Evolutionary conservation across 495 filamentous ascomycete species (phyloP), one percentile per base, ranked within the genome.

Genomic region (Lophiotrema nucula): DNA sequence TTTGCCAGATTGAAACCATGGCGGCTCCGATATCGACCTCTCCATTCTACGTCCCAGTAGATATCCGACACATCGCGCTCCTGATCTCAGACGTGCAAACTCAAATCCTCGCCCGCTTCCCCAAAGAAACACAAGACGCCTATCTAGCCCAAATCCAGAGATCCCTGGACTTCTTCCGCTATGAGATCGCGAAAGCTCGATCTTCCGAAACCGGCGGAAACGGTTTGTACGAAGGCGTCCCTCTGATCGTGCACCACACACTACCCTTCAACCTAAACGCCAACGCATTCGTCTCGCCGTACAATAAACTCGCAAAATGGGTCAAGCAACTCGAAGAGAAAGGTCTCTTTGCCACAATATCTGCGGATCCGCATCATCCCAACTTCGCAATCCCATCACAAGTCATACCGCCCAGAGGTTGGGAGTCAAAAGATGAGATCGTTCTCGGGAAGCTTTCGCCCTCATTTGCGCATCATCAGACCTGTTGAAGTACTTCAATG

Each of bases 251-350:
- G 4, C 48, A 52, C 33, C 48, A 52, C 48, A 41, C 33, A 6
- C 48, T 52, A 4, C 48, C 48, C 26, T 52, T 52, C 48, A 23
- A 23, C 21, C 26, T 52, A 5, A 52, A 52, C 48, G 15, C 16
- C 26, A 52, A 52, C 28, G 48, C 48, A 5, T 52, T 52, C 21
- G 33, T 52, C 5, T 13, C 10, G 8, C 48, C 48, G 33, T 52
- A 52, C 48, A 52, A 52, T 21, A 52, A 41, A 22, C 48, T 52
- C 24, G 48, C 48, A 39, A 6, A 11, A 8, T 42, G 48, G 48
- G 48, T 41, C 6, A 18, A 19, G 26, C 15, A 22, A 4, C 28
- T 52, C 5, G 48, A 52, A 52, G 33, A 42, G n/a, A 41, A 42
- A 22, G 48, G 28, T 11, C 23, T 44, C 48, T 52, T 52, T 23